Evolutionary conservation across 1,139 yeast genomes (phyloP).

Genomic region (Debaryomyces singareniensis): DNA sequence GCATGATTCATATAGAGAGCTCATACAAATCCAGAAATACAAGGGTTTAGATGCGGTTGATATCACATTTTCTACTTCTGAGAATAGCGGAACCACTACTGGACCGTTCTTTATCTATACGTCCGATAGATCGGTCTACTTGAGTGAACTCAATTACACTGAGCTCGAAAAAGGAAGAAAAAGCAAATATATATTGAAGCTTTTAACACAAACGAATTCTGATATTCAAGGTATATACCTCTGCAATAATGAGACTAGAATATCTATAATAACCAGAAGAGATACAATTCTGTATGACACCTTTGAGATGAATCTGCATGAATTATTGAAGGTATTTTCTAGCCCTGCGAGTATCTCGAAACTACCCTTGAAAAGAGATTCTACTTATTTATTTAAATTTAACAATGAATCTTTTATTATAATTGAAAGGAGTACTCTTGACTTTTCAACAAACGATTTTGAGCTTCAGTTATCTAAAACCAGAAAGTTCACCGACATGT

Average conservation of each 20-base stretch:
- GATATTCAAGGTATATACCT: slow-evolving; percentile 16
- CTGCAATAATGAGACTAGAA: slow-evolving; percentile 17
- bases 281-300: slow-evolving; percentile 28
- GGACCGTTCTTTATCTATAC: slow-evolving; percentile 28
- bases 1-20: slow-evolving; percentile 23
- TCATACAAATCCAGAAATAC: slow-evolving; percentile 28
- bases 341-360: slow-evolving; percentile 11
- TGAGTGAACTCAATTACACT: slow-evolving; percentile 23
- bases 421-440: slow-evolving; percentile 8
- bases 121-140: slow-evolving; percentile 22
- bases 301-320: slow-evolving; percentile 24
- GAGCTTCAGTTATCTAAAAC: slow-evolving; percentile 19
- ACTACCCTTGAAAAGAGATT: slow-evolving; percentile 1
- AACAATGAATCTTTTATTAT: slow-evolving; percentile 11
- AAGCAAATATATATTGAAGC: slow-evolving; percentile 32
- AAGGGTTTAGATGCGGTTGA: slow-evolving; percentile 21
- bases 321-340: slow-evolving; percentile 25
- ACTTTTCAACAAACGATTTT: slow-evolving; percentile 20
- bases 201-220: slow-evolving; percentile 15
- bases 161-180: slow-evolving; percentile 22
- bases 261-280: slow-evolving; percentile 16
- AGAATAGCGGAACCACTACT: slow-evolving; percentile 9
- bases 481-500: slow-evolving; percentile 8
- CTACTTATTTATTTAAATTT: slow-evolving; percentile 8
- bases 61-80: slow-evolving; percentile 17